Base-by-base conservation (phyloP, 805 yeast genomes). In the Candida tallmaniae region DNA sequence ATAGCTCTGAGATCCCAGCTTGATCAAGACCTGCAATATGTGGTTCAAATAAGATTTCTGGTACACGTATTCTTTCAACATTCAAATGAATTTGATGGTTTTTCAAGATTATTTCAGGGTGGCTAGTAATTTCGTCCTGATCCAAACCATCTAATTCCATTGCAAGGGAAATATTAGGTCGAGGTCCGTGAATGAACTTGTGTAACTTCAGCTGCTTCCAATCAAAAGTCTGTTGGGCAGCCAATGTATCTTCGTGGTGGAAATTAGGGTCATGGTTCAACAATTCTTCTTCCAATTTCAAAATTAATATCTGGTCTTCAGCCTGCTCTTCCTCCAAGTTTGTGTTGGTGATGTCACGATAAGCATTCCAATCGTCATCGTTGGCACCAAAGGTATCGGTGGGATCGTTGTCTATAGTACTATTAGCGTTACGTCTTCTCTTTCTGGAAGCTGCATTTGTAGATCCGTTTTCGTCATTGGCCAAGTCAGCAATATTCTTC, bases 301-400 rank as follows among this genome's bases (percentile, higher is more conserved):
- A 54, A 19, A 84, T 70, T 32, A 66, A 66, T 29, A 70, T 72
- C 36, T 78, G 77, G 40, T 83, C 89, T 35, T 78, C 85, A 38
- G 83, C 95, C 41, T 84, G 81, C 22, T 76, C 75, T 46, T 87
- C 96, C 39, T 82, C 88, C 45, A 88, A 85, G 17, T 80, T 81
- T 12, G 70, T 80, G 42, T 74, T 76, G 13, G 86, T 76, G 37
- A 88, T 83, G 51, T 86, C 93, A 48, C 93, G 74, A 54, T 90
- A 90, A 12, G 87, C 80, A 15, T 83, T 77, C 97, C 97, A 90
- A 58, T 93, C 98, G 36, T 84, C 95, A 53, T 90, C 97, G 50
- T 87, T 80, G 2, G 96, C 89, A 37, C 97, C 97, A 59, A 90
- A 89, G 0, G 89, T 85, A 58, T 90, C 97, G 48, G 79, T 86